A percentile compares a stretch with the other conserved stretches of the same genome.
These are phyloP conservation scores for Umbilicaria muhlenbergii DNA, from an alignment of 495 filamentous ascomycete genomes.

Conservation along the genomic window DNA sequence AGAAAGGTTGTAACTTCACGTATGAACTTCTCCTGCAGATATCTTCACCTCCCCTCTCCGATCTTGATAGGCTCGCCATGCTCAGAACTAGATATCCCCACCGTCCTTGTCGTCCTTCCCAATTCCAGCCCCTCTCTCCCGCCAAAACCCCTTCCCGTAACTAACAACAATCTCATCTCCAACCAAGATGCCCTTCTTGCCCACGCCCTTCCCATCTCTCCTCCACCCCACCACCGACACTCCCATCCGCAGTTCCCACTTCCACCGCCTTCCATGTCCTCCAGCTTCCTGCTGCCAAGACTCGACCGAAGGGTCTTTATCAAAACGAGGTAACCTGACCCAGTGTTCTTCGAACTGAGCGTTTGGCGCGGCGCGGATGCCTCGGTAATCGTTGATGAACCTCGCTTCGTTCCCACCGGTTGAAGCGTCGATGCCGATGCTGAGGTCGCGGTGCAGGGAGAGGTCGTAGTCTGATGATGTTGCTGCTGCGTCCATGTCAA, in stretches of 20 bases:
- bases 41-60: no score
- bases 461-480: constrained; percentile 48
- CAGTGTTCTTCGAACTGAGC: constrained; percentile 10
- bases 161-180: constrained; percentile 49
- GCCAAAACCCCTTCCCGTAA: constrained; percentile 56
- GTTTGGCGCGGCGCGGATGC: constrained; percentile 27
- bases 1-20: no score
- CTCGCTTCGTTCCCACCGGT: constrained; percentile 50
- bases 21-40: no score
- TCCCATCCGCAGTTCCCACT: constrained; percentile 28
- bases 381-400: constrained; percentile 63
- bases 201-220: constrained; percentile 26
- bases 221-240: constrained; percentile 39
- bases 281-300: constrained; percentile 3
- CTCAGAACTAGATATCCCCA: no score
- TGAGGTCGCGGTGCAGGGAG: constrained; percentile 38
- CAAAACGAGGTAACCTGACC: not conserved
- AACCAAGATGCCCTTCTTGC: constrained; percentile 36
- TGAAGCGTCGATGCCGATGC: constrained; percentile 48
- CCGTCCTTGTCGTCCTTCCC: not conserved
- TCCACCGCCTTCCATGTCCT: constrained; percentile 8
- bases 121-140: constrained; percentile 9
- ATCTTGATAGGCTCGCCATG: no score
- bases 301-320: no score
- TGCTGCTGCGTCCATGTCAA: no score